Evolutionary conservation across 805 yeast genomes (phyloP).

Genomic region (Schwanniomyces pseudopolymorphus): DNA sequence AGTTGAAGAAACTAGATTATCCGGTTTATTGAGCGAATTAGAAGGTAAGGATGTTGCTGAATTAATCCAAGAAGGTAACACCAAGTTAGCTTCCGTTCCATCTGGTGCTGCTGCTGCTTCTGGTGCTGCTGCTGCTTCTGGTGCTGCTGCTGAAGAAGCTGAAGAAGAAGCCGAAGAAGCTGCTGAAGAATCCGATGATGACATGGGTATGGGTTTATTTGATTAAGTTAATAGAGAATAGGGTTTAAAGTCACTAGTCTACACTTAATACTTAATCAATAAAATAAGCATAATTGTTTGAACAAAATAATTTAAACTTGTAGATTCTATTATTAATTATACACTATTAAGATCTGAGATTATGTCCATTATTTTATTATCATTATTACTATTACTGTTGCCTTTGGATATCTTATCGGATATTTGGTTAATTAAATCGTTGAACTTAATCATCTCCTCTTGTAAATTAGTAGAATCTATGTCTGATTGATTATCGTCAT

Average conservation of each 20-base stretch:
- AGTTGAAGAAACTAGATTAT: conserved; percentile 84
- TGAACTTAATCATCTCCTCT: not conserved
- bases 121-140: conserved; percentile 67
- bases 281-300: conserved; percentile 4
- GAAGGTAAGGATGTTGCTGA: conserved; percentile 92
- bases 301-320: conserved; percentile 2
- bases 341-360: not conserved
- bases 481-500: not conserved
- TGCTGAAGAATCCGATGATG: conserved; percentile 63
- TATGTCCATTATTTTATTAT: not conserved
- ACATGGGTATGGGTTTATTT: conserved; percentile 97
- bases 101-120: conserved; percentile 96
- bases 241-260: not conserved
- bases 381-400: not conserved
- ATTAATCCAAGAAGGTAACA: conserved; percentile 90
- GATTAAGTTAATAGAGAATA: conserved; percentile 54
- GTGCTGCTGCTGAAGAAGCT: conserved; percentile 69
- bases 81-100: conserved; percentile 97
- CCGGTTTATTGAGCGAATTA: conserved; percentile 75
- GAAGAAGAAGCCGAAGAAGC: conserved; percentile 49
- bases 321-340: not conserved
- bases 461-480: not conserved
- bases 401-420: not conserved
- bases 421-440: not conserved
- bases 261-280: conserved; percentile 3